These are phyloP conservation scores for Casuarina glauca DNA, from an alignment of 306 rosid species.

Conservation along the genomic window DNA sequence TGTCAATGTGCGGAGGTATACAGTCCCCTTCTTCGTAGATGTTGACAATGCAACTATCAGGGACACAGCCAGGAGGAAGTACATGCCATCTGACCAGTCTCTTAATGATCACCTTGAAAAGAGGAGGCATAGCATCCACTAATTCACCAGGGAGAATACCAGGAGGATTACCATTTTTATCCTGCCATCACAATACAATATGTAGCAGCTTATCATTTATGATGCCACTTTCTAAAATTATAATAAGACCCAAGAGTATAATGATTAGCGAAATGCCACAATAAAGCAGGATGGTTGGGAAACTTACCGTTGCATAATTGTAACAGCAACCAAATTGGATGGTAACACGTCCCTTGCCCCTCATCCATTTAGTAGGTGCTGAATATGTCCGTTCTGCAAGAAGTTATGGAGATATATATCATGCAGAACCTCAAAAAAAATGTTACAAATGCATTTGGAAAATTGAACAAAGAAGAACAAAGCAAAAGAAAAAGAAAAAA, in stretches of 20 bases:
- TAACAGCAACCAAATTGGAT: constrained; percentile 96
- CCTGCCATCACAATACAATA: constrained; percentile 51
- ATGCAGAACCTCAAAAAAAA: constrained; percentile 10
- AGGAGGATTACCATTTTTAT: constrained; percentile 86
- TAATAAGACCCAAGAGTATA: not conserved
- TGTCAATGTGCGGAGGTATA: constrained; percentile 95
- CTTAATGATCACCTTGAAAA: constrained; percentile 90
- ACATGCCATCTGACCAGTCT: constrained; percentile 91
- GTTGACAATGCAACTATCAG: constrained; percentile 97
- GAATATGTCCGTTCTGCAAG: constrained; percentile 77
- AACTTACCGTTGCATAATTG: constrained; percentile 81
- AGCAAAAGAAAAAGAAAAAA: not conserved
- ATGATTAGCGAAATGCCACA: constrained; percentile 11
- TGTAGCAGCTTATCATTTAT: constrained; percentile 15
- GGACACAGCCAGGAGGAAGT: constrained; percentile 83
- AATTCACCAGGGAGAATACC: constrained; percentile 61
- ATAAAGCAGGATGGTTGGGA: constrained; percentile 6
- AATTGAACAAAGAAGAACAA: not conserved
- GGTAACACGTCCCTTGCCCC: constrained; percentile 95
- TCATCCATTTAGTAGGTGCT: constrained; percentile 95
- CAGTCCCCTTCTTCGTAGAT: constrained; percentile 94
- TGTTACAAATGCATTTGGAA: constrained; percentile 9
- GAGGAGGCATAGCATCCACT: constrained; percentile 79
- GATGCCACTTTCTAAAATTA: constrained; percentile 19
- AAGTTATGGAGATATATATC: constrained; percentile 24